Base-by-base conservation (phyloP, 306 rosid genomes). In the Dryas drummondii region DNA sequence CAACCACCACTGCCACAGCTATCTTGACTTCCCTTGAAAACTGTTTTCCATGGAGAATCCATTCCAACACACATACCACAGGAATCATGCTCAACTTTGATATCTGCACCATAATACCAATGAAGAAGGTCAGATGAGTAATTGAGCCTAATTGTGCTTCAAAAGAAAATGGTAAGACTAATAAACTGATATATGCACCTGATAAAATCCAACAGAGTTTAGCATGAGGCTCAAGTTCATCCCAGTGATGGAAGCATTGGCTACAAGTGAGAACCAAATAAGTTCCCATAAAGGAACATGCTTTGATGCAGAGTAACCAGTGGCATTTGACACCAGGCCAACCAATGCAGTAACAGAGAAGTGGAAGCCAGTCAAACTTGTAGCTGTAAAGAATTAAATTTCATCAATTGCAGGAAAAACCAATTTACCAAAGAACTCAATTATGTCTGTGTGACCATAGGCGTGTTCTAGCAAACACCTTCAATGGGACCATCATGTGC, bases 51-150 rank as follows among this genome's bases (percentile, higher is more conserved):
- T 87, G 88, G 46, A 87, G 76, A 67, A 87, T 87, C 88, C 88
- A 84, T 49, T 87, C 90, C 86, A 87, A 71, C 27, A 87, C 73
- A 67, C 88, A 87, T 14, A 87, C 90, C 66, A 87, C 90, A 0
- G 88, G 90, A 70, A 87, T 84, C 88, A 87, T 81, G 83, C 90
- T 87, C 68, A 87, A 67, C 67, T 84, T 87, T 4, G 88, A 87
- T 69, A 86, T 86, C 90, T 86, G 54, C 77, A 71, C 5, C 61
- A 50, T 55, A 77, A 41, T 14, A 42, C 16, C 7, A 57, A 19
- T 12, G 44, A 15, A 59, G 42, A 72, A 48, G 13, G 48, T 59
- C 41, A 50, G 65, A 56, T 32, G 2, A 66, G 32, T 46, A 40
- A 5, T 32, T 32, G 57, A 55, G 12, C 1, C 8, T 26, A 12